Conservation (phyloP, 1,284 basidiomycete genomes). For the Papiliotrema terrestris region DNA sequence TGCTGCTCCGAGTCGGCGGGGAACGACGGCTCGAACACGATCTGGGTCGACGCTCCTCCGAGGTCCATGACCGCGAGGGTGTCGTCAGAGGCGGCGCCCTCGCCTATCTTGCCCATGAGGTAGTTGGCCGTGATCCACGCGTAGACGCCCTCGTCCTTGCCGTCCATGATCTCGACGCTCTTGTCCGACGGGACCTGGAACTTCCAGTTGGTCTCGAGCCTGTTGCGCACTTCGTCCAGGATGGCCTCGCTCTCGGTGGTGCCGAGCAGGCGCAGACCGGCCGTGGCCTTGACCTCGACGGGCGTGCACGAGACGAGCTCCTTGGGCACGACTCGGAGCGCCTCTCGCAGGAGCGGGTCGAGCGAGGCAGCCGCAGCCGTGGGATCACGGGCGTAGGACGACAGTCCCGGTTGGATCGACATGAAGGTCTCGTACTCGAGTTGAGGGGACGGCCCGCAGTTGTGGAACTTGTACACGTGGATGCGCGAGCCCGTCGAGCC, state of each 20-base stretch:
- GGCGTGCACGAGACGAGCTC: slow-evolving; percentile 72
- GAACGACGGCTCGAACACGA: slow-evolving; percentile 88
- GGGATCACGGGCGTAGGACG: slow-evolving; percentile 60
- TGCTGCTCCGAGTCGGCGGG: slow-evolving; percentile 51
- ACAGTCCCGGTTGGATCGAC: slow-evolving; percentile 77
- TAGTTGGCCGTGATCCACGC: slow-evolving; percentile 99
- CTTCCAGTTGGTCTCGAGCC: slow-evolving; percentile 65
- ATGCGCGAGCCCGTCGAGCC: slow-evolving; percentile 96
- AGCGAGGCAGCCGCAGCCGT: slow-evolving; percentile 73
- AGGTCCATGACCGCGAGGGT: slow-evolving; percentile 95
- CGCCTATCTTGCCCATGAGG: slow-evolving; percentile 68
- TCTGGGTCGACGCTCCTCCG: slow-evolving; percentile 95
- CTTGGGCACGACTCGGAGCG: slow-evolving; percentile 70
- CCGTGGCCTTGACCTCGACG: slow-evolving; percentile 91
- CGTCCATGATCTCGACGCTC: slow-evolving; percentile 87
- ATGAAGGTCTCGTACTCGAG: slow-evolving; percentile 95
- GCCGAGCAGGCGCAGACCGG: slow-evolving; percentile 78
- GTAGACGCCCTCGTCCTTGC: slow-evolving; percentile 92
- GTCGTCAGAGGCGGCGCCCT: slow-evolving; percentile 52
- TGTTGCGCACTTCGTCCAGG: slow-evolving; percentile 66
- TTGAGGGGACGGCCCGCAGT: slow-evolving; percentile 71
- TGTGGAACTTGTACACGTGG: slow-evolving; percentile 97
- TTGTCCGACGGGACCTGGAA: slow-evolving; percentile 64
- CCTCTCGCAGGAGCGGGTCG: slow-evolving; percentile 76
- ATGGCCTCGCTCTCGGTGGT: slow-evolving; percentile 67